Base-by-base conservation (phyloP, 441 rosid genomes). In the Populus trichocarpa region DNA sequence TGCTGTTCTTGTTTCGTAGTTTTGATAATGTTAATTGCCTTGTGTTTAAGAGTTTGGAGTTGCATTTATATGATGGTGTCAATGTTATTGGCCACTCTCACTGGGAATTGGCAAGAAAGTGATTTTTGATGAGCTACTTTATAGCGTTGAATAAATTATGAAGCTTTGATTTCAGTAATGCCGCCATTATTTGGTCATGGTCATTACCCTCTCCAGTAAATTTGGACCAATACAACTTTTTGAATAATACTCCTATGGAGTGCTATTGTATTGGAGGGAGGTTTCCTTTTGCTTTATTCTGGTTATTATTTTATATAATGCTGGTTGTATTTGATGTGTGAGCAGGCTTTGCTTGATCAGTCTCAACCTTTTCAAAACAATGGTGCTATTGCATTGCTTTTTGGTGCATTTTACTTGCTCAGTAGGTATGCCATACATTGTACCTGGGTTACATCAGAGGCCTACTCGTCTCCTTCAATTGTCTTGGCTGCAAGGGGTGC, bases 401-500 rank as follows among this genome's bases (percentile, higher is more conserved):
- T 93, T 69, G 97, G 97, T 81, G 94, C 89, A 72, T 93, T 94
- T 78, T 96, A 88, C 90, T 86, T 92, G 88, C 98, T 96, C 46
- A 91, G 97, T 81, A 92, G 86, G 89, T 96, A 91, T 78, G 96
- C 89, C 36, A 90, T 89, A 67, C 99, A 94, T 82, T 96, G 99
- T 83, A 96, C 97, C 50, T 96, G 99, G 98, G 99, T 96, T 66
- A 94, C 99, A 20, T 93, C 97, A 53, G 99, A 96, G 91, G 99
- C 98, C 53, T 96, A 96, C 83, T 96, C 99, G 18, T 96, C 98
- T 75, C 99, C 99, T 64, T 96, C 99, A 40, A 96, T 96, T 82
- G 99, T 96, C 75, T 75, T 96, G 86, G 96, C 99, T 77, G 98
- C 99, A 67, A 96, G 99, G 84, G 99, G 99, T 88, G 96, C 99